These are phyloP conservation scores for Verticillium longisporum DNA, from an alignment of 2,329 filamentous ascomycete species.

Conservation along the genomic window DNA sequence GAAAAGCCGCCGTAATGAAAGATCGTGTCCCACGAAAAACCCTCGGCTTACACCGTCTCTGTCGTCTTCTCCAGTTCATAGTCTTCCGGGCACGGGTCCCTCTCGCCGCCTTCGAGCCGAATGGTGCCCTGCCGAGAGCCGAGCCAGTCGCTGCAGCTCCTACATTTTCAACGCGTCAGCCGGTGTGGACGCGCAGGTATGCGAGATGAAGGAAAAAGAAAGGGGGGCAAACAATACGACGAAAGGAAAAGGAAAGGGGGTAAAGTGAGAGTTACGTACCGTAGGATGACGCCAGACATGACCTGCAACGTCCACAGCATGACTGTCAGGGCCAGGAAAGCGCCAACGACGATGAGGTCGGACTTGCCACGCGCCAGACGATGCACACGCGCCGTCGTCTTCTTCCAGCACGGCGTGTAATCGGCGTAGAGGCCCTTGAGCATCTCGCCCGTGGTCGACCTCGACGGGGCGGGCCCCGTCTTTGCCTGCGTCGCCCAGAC, in stretches of 20 bases:
- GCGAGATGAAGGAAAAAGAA: not conserved
- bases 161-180: not conserved
- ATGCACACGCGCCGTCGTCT: not conserved
- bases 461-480: not conserved
- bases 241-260: no score
- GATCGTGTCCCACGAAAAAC: not conserved
- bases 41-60: not conserved
- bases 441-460: not conserved
- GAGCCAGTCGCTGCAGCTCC: not conserved
- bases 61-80: not conserved
- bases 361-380: not conserved
- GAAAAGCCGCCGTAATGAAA: not conserved
- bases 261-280: not conserved
- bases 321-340: not conserved
- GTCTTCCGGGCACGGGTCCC: not conserved
- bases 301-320: not conserved
- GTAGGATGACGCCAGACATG: not conserved
- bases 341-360: not conserved
- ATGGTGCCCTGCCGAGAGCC: not conserved
- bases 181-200: not conserved
- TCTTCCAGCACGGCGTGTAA: conserved; percentile 1
- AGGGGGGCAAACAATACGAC: no score
- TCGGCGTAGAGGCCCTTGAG: not conserved
- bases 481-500: not conserved
- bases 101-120: not conserved